Evolutionary conservation across 73 alveolate genomes (phyloP).

Genomic region (Tetrahymena borealis): DNA sequence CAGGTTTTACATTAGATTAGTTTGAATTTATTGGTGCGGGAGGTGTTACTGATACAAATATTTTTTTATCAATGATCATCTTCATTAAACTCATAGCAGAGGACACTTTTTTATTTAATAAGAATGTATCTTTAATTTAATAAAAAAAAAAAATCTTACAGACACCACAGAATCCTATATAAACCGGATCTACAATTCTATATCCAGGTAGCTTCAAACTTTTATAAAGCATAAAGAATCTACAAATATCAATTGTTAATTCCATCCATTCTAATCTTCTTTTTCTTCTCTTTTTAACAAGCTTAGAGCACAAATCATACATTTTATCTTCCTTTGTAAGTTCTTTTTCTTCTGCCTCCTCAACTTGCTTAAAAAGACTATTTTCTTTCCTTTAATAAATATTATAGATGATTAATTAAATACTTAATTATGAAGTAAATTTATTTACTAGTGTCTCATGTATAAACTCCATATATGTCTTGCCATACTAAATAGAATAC

Average conservation of each 20-base stretch:
- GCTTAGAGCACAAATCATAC: neutral
- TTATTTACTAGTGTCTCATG: slow-evolving; percentile 23
- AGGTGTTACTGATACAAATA: neutral
- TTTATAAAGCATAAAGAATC: slow-evolving; percentile 51
- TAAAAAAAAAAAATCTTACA: neutral
- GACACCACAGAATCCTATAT: slow-evolving; percentile 27
- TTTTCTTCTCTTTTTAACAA: slow-evolving; percentile 54
- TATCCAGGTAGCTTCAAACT: slow-evolving; percentile 48
- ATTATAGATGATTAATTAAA: neutral
- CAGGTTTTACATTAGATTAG: neutral
- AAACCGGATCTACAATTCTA: slow-evolving; percentile 53
- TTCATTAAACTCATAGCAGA: neutral
- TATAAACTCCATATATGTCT: slow-evolving; percentile 6
- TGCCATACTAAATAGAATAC: slow-evolving; percentile 10
- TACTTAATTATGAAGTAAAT: neutral
- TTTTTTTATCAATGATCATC: neutral
- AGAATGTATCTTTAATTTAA: neutral
- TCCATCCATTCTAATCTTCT: slow-evolving; percentile 54
- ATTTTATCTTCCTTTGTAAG: neutral
- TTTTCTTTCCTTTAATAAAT: neutral
- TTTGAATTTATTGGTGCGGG: neutral
- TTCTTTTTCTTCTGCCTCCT: neutral
- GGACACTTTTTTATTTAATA: neutral
- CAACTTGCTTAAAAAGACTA: neutral
- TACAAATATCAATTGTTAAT: slow-evolving; percentile 32